Base-by-base conservation (phyloP, 2,329 filamentous ascomycete genomes). In the Cryoendolithus antarcticus region DNA sequence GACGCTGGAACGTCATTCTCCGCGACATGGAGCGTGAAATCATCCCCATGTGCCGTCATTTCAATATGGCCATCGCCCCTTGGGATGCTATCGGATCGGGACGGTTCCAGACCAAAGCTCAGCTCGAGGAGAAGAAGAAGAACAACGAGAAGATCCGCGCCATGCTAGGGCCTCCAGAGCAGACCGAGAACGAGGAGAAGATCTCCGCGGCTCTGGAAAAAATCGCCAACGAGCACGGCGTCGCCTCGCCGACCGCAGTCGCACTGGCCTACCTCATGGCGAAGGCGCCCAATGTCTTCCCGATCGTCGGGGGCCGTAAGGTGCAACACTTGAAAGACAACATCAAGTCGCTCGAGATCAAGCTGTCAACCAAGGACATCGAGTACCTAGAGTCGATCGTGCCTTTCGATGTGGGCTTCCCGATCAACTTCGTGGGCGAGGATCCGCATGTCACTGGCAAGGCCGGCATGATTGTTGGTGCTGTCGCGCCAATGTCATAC, bases 221-320 rank as follows among this genome's bases (percentile, higher is more conserved):
- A 48, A 68, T 82, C 6, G 75, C 73, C 0, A 65, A 66, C 6
- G 63, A 69, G 43, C 72, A 77, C 48, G 69, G 70, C 1, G 62
- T 54, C 33, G 49, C 54, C 12, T 53, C 51, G 10, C 45, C 48
- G 2, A 56, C 54, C 2, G 52, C 52, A 2, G 46, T 58, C 2
- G 58, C 82, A 6, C 60, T 86, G 15, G 81, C 82, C 2, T 86
- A 86, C 52, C 75, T 86, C 9, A 71, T 82, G 68, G 70, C 75
- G 47, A 85, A 86, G 62, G 65, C 77, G 1, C 73, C 79, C 0
- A 75, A 83, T 50, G 77, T 86, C 9, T 84, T 83, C 53, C 82
- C 82, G 1, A 75, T 86, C 31, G 66, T 85, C 4, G 81, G 82
- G 8, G 77, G 78, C 0, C 70, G 80, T 8, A 85, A 77, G 49